Conservation (phyloP, 768 basidiomycete genomes). For the Boletus rufocinnamomeus region DNA sequence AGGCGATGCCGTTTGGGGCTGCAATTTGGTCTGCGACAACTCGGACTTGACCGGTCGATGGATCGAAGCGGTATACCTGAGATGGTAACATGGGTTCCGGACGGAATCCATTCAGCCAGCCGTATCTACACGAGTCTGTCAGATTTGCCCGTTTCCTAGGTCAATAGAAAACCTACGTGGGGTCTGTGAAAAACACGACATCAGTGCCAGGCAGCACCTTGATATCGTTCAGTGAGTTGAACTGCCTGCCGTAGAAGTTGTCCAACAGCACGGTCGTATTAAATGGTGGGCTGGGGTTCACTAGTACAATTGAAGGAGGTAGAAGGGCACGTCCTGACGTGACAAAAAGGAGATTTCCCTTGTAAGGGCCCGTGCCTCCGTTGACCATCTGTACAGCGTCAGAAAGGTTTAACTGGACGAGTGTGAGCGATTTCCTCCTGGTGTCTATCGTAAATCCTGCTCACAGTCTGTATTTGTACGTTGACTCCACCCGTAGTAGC, state of each 20-base stretch:
- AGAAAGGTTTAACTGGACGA: conserved; percentile 54
- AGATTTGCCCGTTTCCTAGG: neutral
- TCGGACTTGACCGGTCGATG: conserved; percentile 60
- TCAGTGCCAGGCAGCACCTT: conserved; percentile 70
- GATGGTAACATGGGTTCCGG: conserved; percentile 65
- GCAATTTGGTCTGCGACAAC: conserved; percentile 80
- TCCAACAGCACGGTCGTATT: conserved; percentile 72
- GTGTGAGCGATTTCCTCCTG: neutral
- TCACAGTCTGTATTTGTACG: conserved; percentile 48
- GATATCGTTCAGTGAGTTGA: conserved; percentile 81
- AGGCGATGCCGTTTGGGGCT: conserved; percentile 74
- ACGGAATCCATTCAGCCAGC: conserved; percentile 66
- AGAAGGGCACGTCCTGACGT: conserved; percentile 65
- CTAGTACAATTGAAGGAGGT: conserved; percentile 63
- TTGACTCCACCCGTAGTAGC: conserved; percentile 42
- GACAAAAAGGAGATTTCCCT: conserved; percentile 57
- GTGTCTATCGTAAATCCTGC: conserved; percentile 6
- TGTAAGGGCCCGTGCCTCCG: conserved; percentile 65
- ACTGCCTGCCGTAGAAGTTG: conserved; percentile 79
- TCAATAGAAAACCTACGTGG: conserved; percentile 45
- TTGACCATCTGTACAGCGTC: conserved; percentile 70
- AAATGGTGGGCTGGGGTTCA: conserved; percentile 64
- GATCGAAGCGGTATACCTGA: conserved; percentile 77
- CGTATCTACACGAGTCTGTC: conserved; percentile 47
- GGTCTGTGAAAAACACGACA: conserved; percentile 77